Percentiles rank a stretch among this genome's conserved stretches.
These are phyloP conservation scores for Paraleonurus japonicus DNA, from an alignment of 257 asterid genomes.

Conservation along the genomic window DNA sequence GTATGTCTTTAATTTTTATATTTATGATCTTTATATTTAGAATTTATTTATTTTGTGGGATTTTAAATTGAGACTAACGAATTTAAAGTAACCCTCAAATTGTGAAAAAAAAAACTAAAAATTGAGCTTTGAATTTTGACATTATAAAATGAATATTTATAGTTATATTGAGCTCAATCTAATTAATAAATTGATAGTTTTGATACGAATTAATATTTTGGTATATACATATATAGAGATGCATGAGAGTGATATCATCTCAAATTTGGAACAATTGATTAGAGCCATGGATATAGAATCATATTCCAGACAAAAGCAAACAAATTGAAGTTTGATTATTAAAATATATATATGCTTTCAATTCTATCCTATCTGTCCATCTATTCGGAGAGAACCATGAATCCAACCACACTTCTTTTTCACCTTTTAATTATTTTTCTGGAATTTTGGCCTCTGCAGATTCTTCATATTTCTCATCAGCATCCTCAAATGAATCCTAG, in stretches of 20 bases:
- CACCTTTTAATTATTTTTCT: not conserved
- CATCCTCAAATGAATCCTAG: not conserved
- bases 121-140: no score
- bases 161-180: no score
- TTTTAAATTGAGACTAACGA: no score
- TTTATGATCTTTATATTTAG: no score
- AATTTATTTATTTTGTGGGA: no score
- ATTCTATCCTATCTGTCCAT: not conserved
- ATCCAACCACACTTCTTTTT: not conserved
- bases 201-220: no score
- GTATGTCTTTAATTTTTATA: no score
- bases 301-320: conserved; percentile 29
- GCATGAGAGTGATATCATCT: conserved; percentile 30
- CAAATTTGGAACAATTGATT: conserved; percentile 39
- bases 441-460: not conserved
- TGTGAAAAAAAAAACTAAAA: no score
- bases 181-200: no score
- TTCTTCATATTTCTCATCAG: not conserved
- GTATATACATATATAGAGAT: not conserved
- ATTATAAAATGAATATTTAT: no score
- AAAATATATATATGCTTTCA: not conserved
- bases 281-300: conserved; percentile 48
- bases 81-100: no score
- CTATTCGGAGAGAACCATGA: conserved; percentile 27
- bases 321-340: not conserved